Evolutionary conservation across 2,329 filamentous ascomycete genomes (phyloP), one percentile per base, ranked within the genome.

Genomic region (Paramyrothecium sp.): DNA sequence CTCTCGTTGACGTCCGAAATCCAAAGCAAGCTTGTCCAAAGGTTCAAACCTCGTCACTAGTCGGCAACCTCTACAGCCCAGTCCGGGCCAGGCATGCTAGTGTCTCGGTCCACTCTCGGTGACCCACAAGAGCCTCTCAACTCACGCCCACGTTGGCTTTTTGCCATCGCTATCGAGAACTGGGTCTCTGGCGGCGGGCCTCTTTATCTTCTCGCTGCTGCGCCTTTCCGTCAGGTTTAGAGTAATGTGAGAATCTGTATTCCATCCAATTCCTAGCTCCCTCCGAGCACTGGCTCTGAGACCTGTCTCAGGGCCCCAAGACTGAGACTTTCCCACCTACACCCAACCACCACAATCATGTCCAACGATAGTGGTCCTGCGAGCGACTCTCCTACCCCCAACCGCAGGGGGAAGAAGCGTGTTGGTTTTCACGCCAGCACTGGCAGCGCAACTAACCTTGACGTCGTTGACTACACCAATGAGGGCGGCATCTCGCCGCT

Each of bases 361-460:
- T 61, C 63, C 54, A 68, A 63, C 57, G 69, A 67, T 58, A 71
- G 63, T 58, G 63, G 60, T 53, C 63, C 62, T 22, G 61, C 65
- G 19, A 71, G 65, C 51, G 67, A 67, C 62, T 62, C 66, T 56
- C 62, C 65, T 55, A 71, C 69, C 34, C 70, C 72, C 22, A 57
- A 62, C 54, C 70, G 66, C 53, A 76, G 65, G 60, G 71, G 73
- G 53, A 77, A 77, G 69, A 77, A 77, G 68, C 68, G 70, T 48
- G 75, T 77, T 16, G 74, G 69, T 53, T 77, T 72, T 57, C 71
- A 72, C 55, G 65, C 69, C 51, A 71, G 65, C 60, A 69, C 68
- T 53, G 64, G 67, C 48, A 67, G 62, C 47, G 55, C 47, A 16
- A 58, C 55, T n/a, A 58, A 54, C 49, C 38, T 44, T 19, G 58